A percentile compares a stretch with the other conserved stretches of the same genome.
These are phyloP conservation scores for Elongisporangium undulatum DNA, from an alignment of 352 stramenopile species.

Conservation along the genomic window DNA sequence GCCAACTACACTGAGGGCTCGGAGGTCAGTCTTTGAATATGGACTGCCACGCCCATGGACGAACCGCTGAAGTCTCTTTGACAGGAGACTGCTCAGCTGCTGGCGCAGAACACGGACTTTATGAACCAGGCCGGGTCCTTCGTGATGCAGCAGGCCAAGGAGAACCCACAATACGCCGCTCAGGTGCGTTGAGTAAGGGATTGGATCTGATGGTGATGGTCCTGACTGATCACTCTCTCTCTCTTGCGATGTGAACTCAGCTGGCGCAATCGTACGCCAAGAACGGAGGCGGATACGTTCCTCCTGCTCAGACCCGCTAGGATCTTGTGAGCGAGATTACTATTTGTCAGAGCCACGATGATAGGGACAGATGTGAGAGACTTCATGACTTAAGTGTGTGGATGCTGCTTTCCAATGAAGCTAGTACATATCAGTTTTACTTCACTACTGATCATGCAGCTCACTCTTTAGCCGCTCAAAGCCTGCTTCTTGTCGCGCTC, in stretches of 20 bases:
- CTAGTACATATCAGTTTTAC: neutral
- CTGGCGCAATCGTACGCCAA: conserved; percentile 39
- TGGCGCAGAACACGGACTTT: conserved; percentile 58
- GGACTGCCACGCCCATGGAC: neutral
- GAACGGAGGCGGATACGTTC: conserved; percentile 37
- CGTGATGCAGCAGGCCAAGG: conserved; percentile 58
- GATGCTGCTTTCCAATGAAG: too few species aligned
- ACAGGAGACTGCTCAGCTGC: conserved; percentile 51
- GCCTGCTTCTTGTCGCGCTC: conserved; percentile 11
- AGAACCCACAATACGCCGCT: conserved; percentile 67
- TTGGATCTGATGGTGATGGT: neutral
- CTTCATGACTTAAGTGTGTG: neutral
- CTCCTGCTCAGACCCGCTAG: conserved; percentile 16
- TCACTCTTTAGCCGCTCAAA: neutral
- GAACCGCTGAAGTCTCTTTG: neutral
- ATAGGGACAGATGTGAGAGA: neutral
- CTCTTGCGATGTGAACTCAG: conserved; percentile 12
- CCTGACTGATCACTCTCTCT: neutral
- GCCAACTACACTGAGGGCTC: conserved; percentile 53
- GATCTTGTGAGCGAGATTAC: neutral
- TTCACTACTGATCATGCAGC: neutral
- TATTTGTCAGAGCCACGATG: neutral
- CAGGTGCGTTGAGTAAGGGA: conserved; percentile 29
- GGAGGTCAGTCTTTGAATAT: conserved; percentile 26
- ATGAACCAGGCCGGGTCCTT: conserved; percentile 59